These are phyloP conservation scores for Colletotrichum gigasporum DNA, from an alignment of 2,329 filamentous ascomycete species.

Conservation along the genomic window DNA sequence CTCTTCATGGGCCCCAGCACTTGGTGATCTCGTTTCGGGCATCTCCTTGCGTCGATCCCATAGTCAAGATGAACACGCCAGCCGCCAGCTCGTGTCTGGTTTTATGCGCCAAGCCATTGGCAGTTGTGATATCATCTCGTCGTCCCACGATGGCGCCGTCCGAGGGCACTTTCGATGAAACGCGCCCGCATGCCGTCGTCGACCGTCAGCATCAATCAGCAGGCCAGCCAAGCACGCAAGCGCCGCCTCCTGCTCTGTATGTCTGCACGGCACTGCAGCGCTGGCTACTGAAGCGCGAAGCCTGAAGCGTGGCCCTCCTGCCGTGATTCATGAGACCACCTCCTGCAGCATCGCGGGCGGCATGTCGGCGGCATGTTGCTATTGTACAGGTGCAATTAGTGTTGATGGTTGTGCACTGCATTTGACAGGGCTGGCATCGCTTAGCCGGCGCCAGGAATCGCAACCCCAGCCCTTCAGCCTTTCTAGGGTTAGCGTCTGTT, in stretches of 20 bases:
- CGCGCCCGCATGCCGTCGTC: slow-evolving; percentile 2
- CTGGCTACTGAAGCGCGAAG: too few relatives aligned
- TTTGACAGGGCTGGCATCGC: not conserved
- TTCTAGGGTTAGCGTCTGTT: slow-evolving; percentile 10
- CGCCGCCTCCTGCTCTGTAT: slow-evolving; percentile 1
- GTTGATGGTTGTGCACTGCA: not conserved
- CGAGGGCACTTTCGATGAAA: slow-evolving; percentile 28
- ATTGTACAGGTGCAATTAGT: not conserved
- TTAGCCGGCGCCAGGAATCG: slow-evolving; percentile 4
- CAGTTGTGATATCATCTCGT: slow-evolving; percentile 2
- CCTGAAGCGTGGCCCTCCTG: not conserved
- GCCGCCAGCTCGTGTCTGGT: slow-evolving; percentile 19
- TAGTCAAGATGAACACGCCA: slow-evolving; percentile 27
- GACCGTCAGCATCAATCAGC: not conserved
- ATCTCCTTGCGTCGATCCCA: slow-evolving; percentile 20
- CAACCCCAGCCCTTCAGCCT: not conserved
- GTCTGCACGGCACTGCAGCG: too few relatives aligned
- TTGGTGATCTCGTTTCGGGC: slow-evolving; percentile 8
- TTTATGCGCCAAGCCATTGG: slow-evolving; percentile 12
- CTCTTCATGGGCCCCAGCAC: not conserved
- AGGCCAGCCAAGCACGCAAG: not conserved
- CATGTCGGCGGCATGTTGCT: not conserved
- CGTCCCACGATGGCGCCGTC: not conserved
- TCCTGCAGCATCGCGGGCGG: not conserved
- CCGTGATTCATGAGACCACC: not conserved